Conservation (phyloP, 2,329 filamentous ascomycete genomes). For the Malbranchea cinnamomea region DNA sequence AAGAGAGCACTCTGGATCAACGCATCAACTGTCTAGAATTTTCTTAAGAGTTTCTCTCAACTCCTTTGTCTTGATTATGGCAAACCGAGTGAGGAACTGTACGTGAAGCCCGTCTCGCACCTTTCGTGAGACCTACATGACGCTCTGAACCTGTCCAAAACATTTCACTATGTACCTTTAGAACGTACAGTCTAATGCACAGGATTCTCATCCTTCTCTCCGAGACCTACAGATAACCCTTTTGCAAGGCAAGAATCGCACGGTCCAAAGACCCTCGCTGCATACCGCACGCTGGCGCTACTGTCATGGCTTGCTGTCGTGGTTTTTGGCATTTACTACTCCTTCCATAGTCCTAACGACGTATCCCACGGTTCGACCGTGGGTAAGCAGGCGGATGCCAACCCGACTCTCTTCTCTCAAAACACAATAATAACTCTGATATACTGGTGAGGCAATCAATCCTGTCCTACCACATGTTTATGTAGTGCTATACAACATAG, state of each 20-base stretch:
- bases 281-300: conserved; percentile 63
- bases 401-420: conserved; percentile 59
- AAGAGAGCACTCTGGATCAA: too few relatives aligned
- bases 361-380: conserved; percentile 49
- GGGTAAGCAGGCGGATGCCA: conserved; percentile 56
- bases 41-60: too few relatives aligned
- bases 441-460: conserved; percentile 61
- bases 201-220: too few relatives aligned
- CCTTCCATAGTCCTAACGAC: conserved; percentile 48
- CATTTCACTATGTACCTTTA: too few relatives aligned
- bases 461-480: conserved; percentile 4
- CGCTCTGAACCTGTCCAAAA: too few relatives aligned
- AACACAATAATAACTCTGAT: conserved; percentile 49
- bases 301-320: conserved; percentile 62
- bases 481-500: conserved; percentile 4
- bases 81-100: too few relatives aligned
- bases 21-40: too few relatives aligned
- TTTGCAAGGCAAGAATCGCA: conserved; percentile 58
- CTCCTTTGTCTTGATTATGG: too few relatives aligned
- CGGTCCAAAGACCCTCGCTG: conserved; percentile 43
- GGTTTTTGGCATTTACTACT: conserved; percentile 60
- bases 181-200: too few relatives aligned
- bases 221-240: conserved; percentile 63
- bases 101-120: too few relatives aligned
- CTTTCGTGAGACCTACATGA: too few relatives aligned